Evolutionary conservation across 2,329 filamentous ascomycete species (phyloP).

Genomic region (Botrytis byssoidea): DNA sequence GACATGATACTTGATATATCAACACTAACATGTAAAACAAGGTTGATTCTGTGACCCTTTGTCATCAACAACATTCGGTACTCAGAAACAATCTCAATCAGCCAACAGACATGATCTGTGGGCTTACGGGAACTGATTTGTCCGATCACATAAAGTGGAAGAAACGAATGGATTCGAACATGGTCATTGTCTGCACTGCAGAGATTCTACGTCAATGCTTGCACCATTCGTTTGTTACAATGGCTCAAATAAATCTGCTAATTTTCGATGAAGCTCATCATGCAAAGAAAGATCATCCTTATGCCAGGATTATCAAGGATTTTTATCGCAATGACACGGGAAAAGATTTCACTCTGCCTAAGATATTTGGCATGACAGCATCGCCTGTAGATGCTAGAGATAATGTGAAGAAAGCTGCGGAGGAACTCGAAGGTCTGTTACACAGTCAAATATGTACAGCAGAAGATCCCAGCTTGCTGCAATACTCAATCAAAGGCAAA

Average conservation of each 20-base stretch:
- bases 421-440: constrained; percentile 72
- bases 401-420: constrained; percentile 68
- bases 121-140: constrained; percentile 61
- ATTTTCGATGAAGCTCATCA: constrained; percentile 98
- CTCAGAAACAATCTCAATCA: constrained; percentile 78
- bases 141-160: constrained; percentile 61
- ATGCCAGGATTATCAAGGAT: constrained; percentile 85
- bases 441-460: constrained; percentile 82
- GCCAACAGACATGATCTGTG: constrained; percentile 70
- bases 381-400: constrained; percentile 85
- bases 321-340: constrained; percentile 60
- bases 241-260: constrained; percentile 81
- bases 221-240: constrained; percentile 73
- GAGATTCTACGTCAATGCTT: constrained; percentile 81
- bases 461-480: constrained; percentile 57
- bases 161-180: constrained; percentile 60
- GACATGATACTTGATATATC: too few species aligned
- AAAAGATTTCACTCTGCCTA: constrained; percentile 55
- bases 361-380: constrained; percentile 94
- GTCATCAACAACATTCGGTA: constrained; percentile 85
- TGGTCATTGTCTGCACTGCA: constrained; percentile 89
- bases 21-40: not conserved
- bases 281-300: constrained; percentile 89
- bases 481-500: constrained; percentile 57
- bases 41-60: constrained; percentile 81